These are phyloP conservation scores for Ganoderma multipileum DNA, from an alignment of 1,284 basidiomycete genomes.

Conservation along the genomic window DNA sequence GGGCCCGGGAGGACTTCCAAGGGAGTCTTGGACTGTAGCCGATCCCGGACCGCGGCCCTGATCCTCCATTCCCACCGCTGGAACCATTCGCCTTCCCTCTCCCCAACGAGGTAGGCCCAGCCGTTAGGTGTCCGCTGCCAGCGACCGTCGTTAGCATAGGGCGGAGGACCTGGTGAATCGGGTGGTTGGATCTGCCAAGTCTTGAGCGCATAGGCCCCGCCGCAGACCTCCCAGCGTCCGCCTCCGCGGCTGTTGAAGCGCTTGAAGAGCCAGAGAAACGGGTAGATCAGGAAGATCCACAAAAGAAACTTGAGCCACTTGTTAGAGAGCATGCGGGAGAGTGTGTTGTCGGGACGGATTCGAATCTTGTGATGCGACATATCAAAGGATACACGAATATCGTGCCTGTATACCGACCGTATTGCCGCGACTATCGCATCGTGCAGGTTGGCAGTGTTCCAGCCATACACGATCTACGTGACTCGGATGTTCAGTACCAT, in stretches of 20 bases:
- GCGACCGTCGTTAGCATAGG: slow-evolving; percentile 29
- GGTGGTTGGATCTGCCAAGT: slow-evolving; percentile 42
- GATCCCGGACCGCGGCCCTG: slow-evolving; percentile 37
- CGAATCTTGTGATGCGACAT: slow-evolving; percentile 52
- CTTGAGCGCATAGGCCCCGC: slow-evolving; percentile 72
- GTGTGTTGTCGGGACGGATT: slow-evolving; percentile 65
- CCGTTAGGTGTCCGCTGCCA: slow-evolving; percentile 42
- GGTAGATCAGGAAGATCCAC: slow-evolving; percentile 70
- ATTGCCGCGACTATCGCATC: slow-evolving; percentile 60
- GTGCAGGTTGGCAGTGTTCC: slow-evolving; percentile 65
- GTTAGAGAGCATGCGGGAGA: slow-evolving; percentile 68
- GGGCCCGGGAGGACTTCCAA: slow-evolving; percentile 27
- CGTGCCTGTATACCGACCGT: slow-evolving; percentile 57
- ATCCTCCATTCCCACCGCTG: slow-evolving; percentile 77
- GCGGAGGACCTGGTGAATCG: slow-evolving; percentile 23
- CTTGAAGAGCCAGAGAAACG: slow-evolving; percentile 77
- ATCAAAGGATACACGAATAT: slow-evolving; percentile 57
- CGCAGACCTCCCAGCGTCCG: slow-evolving; percentile 72
- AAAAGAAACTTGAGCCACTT: slow-evolving; percentile 70
- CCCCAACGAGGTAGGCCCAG: slow-evolving; percentile 53
- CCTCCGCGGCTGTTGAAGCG: slow-evolving; percentile 66
- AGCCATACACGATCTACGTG: slow-evolving; percentile 66
- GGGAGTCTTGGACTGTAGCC: slow-evolving; percentile 38
- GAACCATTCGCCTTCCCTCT: slow-evolving; percentile 81
- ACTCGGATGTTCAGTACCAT: not conserved